Evolutionary conservation across 495 filamentous ascomycete species (phyloP), one percentile per base, ranked within the genome.

Genomic region (Mytilinidion resinicola): DNA sequence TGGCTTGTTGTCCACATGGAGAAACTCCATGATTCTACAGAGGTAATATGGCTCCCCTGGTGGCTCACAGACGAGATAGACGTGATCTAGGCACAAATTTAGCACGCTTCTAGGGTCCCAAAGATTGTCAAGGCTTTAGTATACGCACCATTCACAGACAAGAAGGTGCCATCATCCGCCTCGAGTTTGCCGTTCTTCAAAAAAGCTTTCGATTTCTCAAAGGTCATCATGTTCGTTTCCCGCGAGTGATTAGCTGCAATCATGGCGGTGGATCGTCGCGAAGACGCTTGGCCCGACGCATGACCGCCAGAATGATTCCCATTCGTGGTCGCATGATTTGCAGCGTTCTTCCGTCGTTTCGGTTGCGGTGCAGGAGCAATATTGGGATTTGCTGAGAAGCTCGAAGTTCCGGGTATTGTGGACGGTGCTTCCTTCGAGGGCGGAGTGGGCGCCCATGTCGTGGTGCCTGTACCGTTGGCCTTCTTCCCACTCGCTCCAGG

Each of bases 21-120:
- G 76, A 67, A 96, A 96, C 72, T 97, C 95, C 91, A 99, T 97
- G 69, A 99, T 91, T 56, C 93, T 87, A 47, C 87, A 91, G 57
- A 99, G 75, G 70, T 99, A 99, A 73, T 99, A 99, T 21, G 93
- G 95, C 70, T 99, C 93, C 38, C 93, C 93, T 2, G 93, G 93
- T 14, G 93, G 93, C 73, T 99, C 93, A 74, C 91, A 99, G 56
- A 99, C 85, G 61, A 97, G 82, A 76, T 97, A 99, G 47, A 96
- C 86, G 68, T 96, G 90, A 76, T 99, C 93, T 99, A 37, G 36
- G 73, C 15, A 39, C 9, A 14, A 58, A 37, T 7, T 35, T 51
- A 55, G 47, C 61, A 44, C 37, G 38, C 36, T 63, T 34, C 25
- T 30, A 6, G 25, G 25, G 25, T 6, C 25, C 15, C 3, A 55